Evolutionary conservation across 192 early-diverging fungal species (phyloP).

Genomic region (Funneliformis mosseae): DNA sequence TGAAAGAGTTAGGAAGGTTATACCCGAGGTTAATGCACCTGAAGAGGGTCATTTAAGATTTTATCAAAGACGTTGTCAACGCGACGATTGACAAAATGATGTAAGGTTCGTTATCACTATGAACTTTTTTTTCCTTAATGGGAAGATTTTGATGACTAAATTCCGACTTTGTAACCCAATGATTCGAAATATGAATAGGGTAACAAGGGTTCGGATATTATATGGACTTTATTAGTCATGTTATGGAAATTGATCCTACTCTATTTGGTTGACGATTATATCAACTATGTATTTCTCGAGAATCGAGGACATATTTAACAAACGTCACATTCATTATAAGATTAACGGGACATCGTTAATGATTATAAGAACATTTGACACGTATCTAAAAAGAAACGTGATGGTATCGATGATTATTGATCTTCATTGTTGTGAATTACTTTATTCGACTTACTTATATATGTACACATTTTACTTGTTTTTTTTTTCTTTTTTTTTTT

Average conservation of each 20-base stretch:
- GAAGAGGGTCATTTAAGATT: slow-evolving; percentile 5
- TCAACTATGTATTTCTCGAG: background rate
- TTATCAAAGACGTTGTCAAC: slow-evolving; percentile 23
- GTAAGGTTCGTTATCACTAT: background rate
- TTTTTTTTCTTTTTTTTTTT: too few species aligned
- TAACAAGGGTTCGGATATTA: background rate
- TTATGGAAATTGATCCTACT: background rate
- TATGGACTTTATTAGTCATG: background rate
- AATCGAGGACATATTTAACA: background rate
- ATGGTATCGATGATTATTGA: background rate
- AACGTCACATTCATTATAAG: background rate
- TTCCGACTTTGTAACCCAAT: background rate
- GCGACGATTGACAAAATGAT: background rate
- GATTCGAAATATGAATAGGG: background rate
- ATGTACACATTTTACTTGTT: background rate
- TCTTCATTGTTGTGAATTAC: background rate
- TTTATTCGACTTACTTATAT: background rate
- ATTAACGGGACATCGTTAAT: background rate
- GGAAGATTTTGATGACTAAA: background rate
- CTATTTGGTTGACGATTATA: background rate
- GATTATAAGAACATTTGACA: background rate
- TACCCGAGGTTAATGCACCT: slow-evolving; percentile 4
- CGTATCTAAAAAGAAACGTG: background rate
- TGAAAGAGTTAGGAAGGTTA: slow-evolving; percentile 19
- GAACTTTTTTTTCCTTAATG: background rate